These are phyloP conservation scores for Salix caprea DNA, from an alignment of 345 rosid genomes.

Conservation along the genomic window DNA sequence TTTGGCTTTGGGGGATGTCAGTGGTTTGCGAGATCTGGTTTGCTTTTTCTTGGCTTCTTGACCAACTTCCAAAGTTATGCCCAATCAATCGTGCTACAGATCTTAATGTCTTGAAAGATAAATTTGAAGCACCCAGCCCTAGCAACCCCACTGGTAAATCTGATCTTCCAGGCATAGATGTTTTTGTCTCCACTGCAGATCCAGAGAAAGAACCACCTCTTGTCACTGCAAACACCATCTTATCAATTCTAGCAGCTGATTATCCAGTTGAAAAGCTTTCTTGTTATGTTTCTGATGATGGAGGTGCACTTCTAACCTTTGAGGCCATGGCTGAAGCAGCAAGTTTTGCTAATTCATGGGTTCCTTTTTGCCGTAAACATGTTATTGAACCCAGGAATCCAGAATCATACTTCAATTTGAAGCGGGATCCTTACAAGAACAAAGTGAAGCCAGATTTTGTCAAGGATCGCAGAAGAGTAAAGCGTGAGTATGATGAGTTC, in stretches of 20 bases:
- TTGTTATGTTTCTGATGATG: slow-evolving; percentile 98
- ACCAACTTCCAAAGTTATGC: slow-evolving; percentile 90
- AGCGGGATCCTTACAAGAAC: slow-evolving; percentile 95
- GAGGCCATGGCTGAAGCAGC: slow-evolving; percentile 99
- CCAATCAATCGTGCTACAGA: slow-evolving; percentile 87
- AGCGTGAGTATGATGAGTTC: slow-evolving; percentile 98
- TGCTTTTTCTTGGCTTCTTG: slow-evolving; percentile 97
- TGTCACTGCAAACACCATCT: slow-evolving; percentile 91
- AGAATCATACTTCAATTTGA: slow-evolving; percentile 84
- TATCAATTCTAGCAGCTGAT: slow-evolving; percentile 91
- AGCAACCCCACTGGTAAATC: slow-evolving; percentile 87
- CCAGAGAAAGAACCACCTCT: slow-evolving; percentile 99
- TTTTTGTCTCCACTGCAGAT: slow-evolving; percentile 96
- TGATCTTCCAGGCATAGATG: slow-evolving; percentile 90
- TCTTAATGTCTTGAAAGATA: slow-evolving; percentile 84
- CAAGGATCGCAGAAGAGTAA: slow-evolving; percentile 84
- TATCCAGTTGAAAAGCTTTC: slow-evolving; percentile 96
- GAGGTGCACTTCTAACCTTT: slow-evolving; percentile 92
- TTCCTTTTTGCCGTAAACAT: slow-evolving; percentile 96
- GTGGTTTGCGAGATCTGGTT: slow-evolving; percentile 97
- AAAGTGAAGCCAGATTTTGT: slow-evolving; percentile 83
- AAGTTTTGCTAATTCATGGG: slow-evolving; percentile 93
- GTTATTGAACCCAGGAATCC: slow-evolving; percentile 91
- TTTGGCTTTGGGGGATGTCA: slow-evolving; percentile 99
- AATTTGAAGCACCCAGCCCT: slow-evolving; percentile 75